Conservation (phyloP, 2,329 filamentous ascomycete genomes). For the Dendryphion nanum region DNA sequence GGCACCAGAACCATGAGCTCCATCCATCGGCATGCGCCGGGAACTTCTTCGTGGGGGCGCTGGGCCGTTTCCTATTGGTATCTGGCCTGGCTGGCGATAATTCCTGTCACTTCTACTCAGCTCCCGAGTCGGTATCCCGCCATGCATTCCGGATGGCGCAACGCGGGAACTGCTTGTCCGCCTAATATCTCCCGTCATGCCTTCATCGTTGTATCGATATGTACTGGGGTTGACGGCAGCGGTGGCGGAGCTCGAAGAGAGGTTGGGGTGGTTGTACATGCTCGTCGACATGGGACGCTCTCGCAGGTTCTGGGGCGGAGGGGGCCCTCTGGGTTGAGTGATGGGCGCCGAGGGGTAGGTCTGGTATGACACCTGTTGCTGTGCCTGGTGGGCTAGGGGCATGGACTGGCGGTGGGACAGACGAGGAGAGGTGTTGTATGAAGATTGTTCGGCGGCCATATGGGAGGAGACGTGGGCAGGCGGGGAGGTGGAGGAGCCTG, state of each 20-base stretch:
- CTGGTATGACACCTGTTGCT: slow-evolving; percentile 35
- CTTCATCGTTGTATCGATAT: slow-evolving; percentile 50
- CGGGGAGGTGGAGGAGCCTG: slow-evolving; percentile 16
- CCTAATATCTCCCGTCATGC: slow-evolving; percentile 33
- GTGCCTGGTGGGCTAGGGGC: slow-evolving; percentile 43
- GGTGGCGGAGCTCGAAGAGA: slow-evolving; percentile 45
- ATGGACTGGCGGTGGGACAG: slow-evolving; percentile 45
- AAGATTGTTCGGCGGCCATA: slow-evolving; percentile 22
- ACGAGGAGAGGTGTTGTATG: slow-evolving; percentile 30
- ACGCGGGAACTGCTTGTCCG: slow-evolving; percentile 64
- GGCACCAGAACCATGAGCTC: slow-evolving; percentile 8
- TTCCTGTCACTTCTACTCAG: slow-evolving; percentile 66
- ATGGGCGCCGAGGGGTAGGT: slow-evolving; percentile 25
- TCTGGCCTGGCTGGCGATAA: slow-evolving; percentile 60
- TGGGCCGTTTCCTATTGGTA: slow-evolving; percentile 58
- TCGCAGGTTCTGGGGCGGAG: slow-evolving; percentile 27
- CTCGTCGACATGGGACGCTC: slow-evolving; percentile 45
- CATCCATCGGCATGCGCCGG: slow-evolving; percentile 62
- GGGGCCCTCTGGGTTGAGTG: slow-evolving; percentile 26
- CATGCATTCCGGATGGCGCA: slow-evolving; percentile 56
- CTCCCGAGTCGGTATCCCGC: slow-evolving; percentile 65
- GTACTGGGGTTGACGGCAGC: slow-evolving; percentile 39
- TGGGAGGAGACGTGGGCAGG: slow-evolving; percentile 23
- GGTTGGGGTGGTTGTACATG: slow-evolving; percentile 51
- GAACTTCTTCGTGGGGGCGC: slow-evolving; percentile 76